Evolutionary conservation across 352 stramenopile species (phyloP).

Genomic region (Phytophthora cryptogea): DNA sequence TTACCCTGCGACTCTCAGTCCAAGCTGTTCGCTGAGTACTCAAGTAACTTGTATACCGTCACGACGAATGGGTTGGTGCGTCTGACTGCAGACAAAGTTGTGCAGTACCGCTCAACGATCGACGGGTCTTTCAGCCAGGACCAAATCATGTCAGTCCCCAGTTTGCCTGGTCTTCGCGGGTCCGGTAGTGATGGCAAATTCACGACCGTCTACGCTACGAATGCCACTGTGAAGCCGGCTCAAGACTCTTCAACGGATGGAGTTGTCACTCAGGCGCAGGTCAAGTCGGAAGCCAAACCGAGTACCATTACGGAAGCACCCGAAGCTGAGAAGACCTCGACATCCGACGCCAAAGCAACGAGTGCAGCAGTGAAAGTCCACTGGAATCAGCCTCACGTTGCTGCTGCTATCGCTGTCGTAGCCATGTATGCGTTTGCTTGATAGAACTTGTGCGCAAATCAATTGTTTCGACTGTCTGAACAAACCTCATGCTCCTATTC

Average conservation of each 20-base stretch:
- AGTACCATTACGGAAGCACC: not conserved
- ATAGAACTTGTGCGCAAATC: not conserved
- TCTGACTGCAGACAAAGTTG: slow-evolving; percentile 42
- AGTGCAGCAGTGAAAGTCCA: slow-evolving; percentile 2
- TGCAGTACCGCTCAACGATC: slow-evolving; percentile 36
- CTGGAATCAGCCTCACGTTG: not conserved
- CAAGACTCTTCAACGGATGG: not conserved
- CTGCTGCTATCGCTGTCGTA: not conserved
- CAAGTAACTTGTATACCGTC: slow-evolving; percentile 41
- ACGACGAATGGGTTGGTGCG: slow-evolving; percentile 46
- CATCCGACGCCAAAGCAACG: slow-evolving; percentile 7
- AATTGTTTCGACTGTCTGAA: not conserved
- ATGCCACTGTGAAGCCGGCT: slow-evolving; percentile 11
- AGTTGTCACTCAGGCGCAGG: not conserved
- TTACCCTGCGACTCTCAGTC: slow-evolving; percentile 50
- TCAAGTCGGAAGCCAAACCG: slow-evolving; percentile 2
- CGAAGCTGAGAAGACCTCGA: slow-evolving; percentile 6
- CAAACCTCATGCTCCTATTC: not conserved
- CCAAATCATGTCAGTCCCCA: slow-evolving; percentile 15
- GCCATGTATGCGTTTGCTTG: slow-evolving; percentile 14
- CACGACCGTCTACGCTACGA: slow-evolving; percentile 2
- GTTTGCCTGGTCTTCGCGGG: slow-evolving; percentile 9
- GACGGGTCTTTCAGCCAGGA: slow-evolving; percentile 30
- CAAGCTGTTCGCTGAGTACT: slow-evolving; percentile 48
- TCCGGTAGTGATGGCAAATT: slow-evolving; percentile 8